Percentiles rank a stretch among this genome's conserved stretches.
phyloP scores from a whole-genome alignment of 495 filamentous ascomycete species.

The Hypoxylon lienhwacheense region DNA sequence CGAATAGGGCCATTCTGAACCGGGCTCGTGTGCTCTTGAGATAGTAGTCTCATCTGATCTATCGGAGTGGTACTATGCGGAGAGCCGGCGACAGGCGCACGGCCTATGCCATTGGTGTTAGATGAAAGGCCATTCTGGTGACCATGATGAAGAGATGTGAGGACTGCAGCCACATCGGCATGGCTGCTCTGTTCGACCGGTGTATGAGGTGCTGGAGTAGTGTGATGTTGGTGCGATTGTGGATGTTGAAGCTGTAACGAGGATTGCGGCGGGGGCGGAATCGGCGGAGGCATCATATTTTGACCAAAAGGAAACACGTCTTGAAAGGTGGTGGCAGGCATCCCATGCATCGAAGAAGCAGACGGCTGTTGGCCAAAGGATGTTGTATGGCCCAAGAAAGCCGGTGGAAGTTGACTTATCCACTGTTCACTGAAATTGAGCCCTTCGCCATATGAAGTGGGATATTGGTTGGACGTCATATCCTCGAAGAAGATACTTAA shows the following conservation, averaged over 20 bases:
- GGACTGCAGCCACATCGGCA: slow-evolving; percentile 30
- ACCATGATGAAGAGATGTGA: slow-evolving; percentile 33
- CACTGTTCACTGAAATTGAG: slow-evolving; percentile 55
- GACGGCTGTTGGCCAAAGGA: slow-evolving; percentile 51
- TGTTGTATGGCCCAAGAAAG: slow-evolving; percentile 62
- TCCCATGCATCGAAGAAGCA: slow-evolving; percentile 17
- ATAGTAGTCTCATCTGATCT: slow-evolving; percentile 16
- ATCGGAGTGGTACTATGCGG: slow-evolving; percentile 9
- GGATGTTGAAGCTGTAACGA: slow-evolving; percentile 27
- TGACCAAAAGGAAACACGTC: slow-evolving; percentile 31
- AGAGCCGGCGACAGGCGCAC: slow-evolving; percentile 16
- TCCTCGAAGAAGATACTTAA: slow-evolving; percentile 65
- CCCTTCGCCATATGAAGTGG: slow-evolving; percentile 53
- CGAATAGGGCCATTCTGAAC: slow-evolving; percentile 25
- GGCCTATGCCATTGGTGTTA: slow-evolving; percentile 12
- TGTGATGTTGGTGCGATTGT: slow-evolving; percentile 19
- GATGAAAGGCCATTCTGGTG: slow-evolving; percentile 24
- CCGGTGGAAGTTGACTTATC: slow-evolving; percentile 59
- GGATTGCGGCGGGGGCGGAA: slow-evolving; percentile 34
- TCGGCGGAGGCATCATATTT: slow-evolving; percentile 39
- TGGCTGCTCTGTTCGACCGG: slow-evolving; percentile 34
- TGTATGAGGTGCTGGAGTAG: slow-evolving; percentile 10
- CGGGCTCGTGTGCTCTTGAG: slow-evolving; percentile 17
- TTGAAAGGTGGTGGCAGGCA: slow-evolving; percentile 21
- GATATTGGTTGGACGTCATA: slow-evolving; percentile 58